Base-by-base conservation (phyloP, 176 grass and related monocot species). In the Alloteropsis semialata region DNA sequence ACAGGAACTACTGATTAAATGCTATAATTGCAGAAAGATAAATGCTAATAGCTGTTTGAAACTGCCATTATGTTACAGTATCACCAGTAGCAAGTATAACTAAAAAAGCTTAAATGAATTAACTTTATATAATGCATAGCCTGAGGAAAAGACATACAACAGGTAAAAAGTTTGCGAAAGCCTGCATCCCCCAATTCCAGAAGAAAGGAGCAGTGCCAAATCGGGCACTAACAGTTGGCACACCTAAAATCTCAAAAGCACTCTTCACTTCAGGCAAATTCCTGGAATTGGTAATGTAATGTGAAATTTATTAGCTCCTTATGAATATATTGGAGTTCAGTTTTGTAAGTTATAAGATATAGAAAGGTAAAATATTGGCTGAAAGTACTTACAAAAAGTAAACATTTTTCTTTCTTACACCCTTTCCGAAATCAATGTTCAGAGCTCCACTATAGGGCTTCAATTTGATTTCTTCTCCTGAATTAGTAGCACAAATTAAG, bases 151-250 rank as follows among this genome's bases (percentile, higher is more conserved):
- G 25, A 58, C 92, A 76, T 98, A 98, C 92, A 85, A 36, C 51
- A 44, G 92, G 92, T 76, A 98, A 69, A 84, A 95, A 81, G 27
- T 92, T 93, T 70, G 87, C 91, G 41, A 98, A 84, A 29, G 89
- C 85, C 87, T 90, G 70, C 96, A 98, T 98, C 88, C 91, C 92
- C 96, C 96, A 98, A 82, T 98, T 98, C 92, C 96, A 98, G 85
- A 95, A 95, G 82, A 95, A 93, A 37, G 96, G 96, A 22, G 91
- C 74, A 79, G 96, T 93, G 72, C 92, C 96, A 86, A 95, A 95
- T 88, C 92, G 88, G 84, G 96, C 96, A 80, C 92, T 98, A 75
- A 98, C 96, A 61, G 87, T 93, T 74, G 91, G 96, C 19, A 98
- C 90, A 81, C 81, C 88, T 84, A 98, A 88, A 77, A 90, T 83